Percentiles rank a stretch among this genome's conserved stretches.
Evolutionary conservation across 2,329 filamentous ascomycete species (phyloP).

Genomic region (Ophiostoma sp.): DNA sequence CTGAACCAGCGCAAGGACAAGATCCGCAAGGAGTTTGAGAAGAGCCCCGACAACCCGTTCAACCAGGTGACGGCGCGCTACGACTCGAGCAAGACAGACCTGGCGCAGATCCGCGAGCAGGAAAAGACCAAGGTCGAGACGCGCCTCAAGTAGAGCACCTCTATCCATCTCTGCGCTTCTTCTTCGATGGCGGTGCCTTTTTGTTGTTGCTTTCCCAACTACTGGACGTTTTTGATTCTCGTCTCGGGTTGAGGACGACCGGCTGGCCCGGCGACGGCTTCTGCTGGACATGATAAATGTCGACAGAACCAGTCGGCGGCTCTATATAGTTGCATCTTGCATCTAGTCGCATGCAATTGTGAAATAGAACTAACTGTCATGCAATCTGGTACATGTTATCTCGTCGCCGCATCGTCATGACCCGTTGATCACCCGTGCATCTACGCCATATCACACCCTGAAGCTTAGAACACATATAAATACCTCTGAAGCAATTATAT

Average conservation of each 20-base stretch:
- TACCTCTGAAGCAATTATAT: too few relatives aligned
- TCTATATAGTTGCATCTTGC: not conserved
- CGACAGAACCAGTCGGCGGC: not conserved
- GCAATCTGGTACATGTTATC: not conserved
- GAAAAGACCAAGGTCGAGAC: constrained; percentile 72
- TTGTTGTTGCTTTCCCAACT: not conserved
- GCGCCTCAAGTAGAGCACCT: constrained; percentile 43
- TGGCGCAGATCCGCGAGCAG: constrained; percentile 57
- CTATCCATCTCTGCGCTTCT: not conserved
- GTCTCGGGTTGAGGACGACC: not conserved
- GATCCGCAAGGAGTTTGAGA: constrained; percentile 89
- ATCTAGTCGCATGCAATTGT: not conserved
- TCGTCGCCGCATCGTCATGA: not conserved
- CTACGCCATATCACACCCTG: too few relatives aligned
- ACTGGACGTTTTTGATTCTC: not conserved
- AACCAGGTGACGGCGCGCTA: constrained; percentile 75
- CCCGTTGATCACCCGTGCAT: not conserved
- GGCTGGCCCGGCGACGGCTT: not conserved
- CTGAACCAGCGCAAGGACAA: constrained; percentile 78
- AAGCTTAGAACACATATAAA: too few relatives aligned
- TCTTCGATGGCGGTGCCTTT: too few relatives aligned
- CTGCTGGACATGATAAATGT: not conserved
- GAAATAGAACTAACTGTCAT: not conserved
- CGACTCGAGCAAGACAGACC: constrained; percentile 73
- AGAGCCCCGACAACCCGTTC: constrained; percentile 90